Evolutionary conservation across 2,329 filamentous ascomycete species (phyloP).

Genomic region (Chalaropsis thielavioides): DNA sequence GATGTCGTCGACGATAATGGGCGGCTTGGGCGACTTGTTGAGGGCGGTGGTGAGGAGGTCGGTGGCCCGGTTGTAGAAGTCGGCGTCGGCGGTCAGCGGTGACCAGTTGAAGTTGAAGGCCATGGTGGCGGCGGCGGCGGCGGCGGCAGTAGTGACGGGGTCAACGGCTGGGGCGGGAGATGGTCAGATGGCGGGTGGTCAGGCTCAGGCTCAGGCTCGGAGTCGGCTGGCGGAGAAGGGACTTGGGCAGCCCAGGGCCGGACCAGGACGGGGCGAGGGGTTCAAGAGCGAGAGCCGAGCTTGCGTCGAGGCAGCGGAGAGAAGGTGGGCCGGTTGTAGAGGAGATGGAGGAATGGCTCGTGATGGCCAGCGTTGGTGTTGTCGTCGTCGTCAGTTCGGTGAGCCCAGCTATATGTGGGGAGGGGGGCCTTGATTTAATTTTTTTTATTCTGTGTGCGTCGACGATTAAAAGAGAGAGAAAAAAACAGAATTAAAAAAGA

Average conservation of each 20-base stretch:
- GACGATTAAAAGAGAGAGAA: background rate
- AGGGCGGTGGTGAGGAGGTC: slow-evolving; percentile 88
- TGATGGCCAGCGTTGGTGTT: background rate
- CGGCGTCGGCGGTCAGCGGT: slow-evolving; percentile 87
- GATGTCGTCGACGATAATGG: slow-evolving; percentile 98
- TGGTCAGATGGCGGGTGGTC: background rate
- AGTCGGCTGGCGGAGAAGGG: background rate
- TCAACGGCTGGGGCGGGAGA: background rate
- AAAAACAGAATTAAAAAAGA: background rate
- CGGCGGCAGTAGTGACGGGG: too few species aligned
- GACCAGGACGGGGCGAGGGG: background rate
- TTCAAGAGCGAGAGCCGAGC: background rate
- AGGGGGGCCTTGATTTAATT: too few species aligned
- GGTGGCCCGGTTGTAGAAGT: slow-evolving; percentile 77
- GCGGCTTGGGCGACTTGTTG: slow-evolving; percentile 95
- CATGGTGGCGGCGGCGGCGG: slow-evolving; percentile 41
- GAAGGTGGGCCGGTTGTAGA: background rate
- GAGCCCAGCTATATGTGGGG: too few species aligned
- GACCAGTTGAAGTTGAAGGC: slow-evolving; percentile 99
- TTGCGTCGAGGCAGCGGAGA: background rate
- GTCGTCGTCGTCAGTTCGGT: too few species aligned
- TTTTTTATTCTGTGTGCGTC: too few species aligned
- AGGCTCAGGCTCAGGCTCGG: background rate
- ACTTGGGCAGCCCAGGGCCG: background rate
- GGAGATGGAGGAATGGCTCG: background rate